phyloP scores from a whole-genome alignment of 192 early-diverging fungal genomes.

The Haplosporangium gracile region DNA sequence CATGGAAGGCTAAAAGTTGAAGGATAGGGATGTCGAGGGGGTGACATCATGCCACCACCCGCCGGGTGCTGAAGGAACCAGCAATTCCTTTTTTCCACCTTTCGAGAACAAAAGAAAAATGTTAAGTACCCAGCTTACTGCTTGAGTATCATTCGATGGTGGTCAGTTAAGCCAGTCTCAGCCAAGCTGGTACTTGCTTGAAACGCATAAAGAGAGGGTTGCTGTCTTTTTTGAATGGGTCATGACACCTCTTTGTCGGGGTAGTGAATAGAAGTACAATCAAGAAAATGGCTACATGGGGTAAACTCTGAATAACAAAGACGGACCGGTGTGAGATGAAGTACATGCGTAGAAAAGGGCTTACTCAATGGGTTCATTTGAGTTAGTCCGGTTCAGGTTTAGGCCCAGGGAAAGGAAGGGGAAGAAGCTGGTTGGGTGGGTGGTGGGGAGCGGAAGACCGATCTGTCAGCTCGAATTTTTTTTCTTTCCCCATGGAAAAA shows the following conservation, averaged over 20 bases:
- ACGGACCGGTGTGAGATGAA: neutral
- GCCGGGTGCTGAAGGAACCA: neutral
- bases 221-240: no score
- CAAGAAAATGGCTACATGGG: neutral
- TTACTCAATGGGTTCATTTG: neutral
- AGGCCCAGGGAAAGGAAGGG: neutral
- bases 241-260: neutral
- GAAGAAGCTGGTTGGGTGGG: neutral
- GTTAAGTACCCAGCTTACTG: neutral
- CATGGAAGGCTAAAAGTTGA: neutral
- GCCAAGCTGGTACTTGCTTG: neutral
- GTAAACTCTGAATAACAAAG: neutral
- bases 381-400: neutral
- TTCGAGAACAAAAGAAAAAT: neutral
- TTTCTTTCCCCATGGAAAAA: neutral
- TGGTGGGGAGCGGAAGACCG: neutral
- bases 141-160: neutral
- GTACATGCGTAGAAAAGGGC: neutral
- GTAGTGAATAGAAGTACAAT: neutral
- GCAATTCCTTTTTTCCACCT: neutral
- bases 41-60: neutral
- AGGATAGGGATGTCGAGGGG: neutral
- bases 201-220: neutral
- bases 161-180: neutral
- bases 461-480: neutral